phyloP scores from a whole-genome alignment of 164 flowering plant species.

The Euptelea pleiosperma region DNA sequence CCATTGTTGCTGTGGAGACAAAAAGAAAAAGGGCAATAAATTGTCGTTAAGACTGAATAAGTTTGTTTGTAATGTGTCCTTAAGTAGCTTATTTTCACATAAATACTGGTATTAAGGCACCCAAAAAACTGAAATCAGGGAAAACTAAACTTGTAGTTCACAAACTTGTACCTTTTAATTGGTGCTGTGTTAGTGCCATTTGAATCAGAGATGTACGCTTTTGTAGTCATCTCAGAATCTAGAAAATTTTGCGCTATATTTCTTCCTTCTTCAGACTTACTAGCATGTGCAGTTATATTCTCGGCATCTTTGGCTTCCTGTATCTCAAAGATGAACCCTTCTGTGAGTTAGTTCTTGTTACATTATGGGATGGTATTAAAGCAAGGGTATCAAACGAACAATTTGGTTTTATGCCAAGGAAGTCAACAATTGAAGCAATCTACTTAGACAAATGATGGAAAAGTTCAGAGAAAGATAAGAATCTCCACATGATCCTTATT shows the following conservation, averaged over 20 bases:
- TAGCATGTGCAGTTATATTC: conserved; percentile 10
- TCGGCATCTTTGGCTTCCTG: conserved; percentile 23
- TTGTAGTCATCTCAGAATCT: conserved; percentile 5
- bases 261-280: conserved; percentile 11
- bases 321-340: conserved; percentile 11
- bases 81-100: no score
- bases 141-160: neutral
- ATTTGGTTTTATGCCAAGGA: no score
- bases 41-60: neutral
- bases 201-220: conserved; percentile 3
- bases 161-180: conserved; percentile 9
- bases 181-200: conserved; percentile 13
- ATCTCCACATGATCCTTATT: no score
- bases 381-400: no score
- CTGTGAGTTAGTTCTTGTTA: neutral
- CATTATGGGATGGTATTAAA: no score
- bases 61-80: no score
- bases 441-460: no score
- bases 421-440: no score
- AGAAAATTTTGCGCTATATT: conserved; percentile 1
- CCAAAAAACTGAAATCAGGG: no score
- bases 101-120: no score
- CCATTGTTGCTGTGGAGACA: conserved; percentile 22
- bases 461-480: no score
- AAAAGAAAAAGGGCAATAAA: neutral